Evolutionary conservation across 2,329 filamentous ascomycete species (phyloP), one percentile per base, ranked within the genome.

Genomic region (Thermomyces lanuginosus): DNA sequence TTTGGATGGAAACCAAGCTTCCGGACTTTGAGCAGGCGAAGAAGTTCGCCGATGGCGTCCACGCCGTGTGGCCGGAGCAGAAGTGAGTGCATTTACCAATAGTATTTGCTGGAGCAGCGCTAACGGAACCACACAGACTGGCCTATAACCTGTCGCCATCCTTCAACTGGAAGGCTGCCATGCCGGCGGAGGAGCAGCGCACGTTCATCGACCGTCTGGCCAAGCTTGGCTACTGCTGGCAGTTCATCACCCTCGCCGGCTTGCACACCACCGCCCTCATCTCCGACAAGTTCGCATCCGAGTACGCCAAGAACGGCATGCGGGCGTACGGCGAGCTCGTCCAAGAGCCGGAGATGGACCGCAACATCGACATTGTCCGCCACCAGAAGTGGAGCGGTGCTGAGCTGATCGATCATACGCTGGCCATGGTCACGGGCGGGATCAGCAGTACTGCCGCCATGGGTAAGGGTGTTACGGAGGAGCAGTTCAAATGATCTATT

Each of bases 1-100:
- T 98, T 56, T 98, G 89, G 89, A 98, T 98, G 89, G 89, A 98
- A 69, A 86, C 77, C 61, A 93, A 92, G 62, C 65, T 92, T 40
- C 89, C 89, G 23, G 86, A 95, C 53, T 95, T 66, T 53, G 66
- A 66, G 26, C 89, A 95, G 61, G 89, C 89, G 13, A 71, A 82
- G 61, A 78, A 93, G 49, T 98, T 98, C 43, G 84, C 89, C 16
- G 67, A 79, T 22, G 86, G 89, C 26, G 86, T 98, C 21, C 89
- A 95, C 56, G 78, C 82, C 30, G 81, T 83, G 6, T 93, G 78
- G 72, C 89, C 89, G 1, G 79, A 98, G 60, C 81, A 93, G 57
- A 98, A 98, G 79, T 86, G 56, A 57, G 74, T 63, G 27, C 5
- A 8, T 27, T 8, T 7, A n/a, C 26, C 16, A 11, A 16, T 18